Conservation (phyloP, 352 stramenopile species). For the Phytopythium delawarense region DNA sequence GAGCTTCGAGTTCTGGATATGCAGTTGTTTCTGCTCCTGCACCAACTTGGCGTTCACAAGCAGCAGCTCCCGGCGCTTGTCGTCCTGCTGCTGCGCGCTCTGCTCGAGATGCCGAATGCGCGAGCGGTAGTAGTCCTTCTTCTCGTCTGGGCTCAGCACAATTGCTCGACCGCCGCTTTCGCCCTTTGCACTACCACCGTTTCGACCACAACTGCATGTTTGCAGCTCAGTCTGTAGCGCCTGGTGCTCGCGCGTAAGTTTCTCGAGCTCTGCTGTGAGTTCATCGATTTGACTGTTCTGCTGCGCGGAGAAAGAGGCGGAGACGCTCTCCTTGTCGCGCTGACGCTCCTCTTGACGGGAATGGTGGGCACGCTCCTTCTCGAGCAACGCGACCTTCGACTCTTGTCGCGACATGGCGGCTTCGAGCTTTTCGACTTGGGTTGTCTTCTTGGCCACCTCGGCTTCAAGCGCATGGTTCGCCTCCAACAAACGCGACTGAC, state of each 20-base stretch:
- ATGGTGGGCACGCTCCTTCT: slow-evolving; percentile 43
- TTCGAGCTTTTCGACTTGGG: slow-evolving; percentile 23
- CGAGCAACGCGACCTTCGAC: slow-evolving; percentile 39
- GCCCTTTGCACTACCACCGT: neutral
- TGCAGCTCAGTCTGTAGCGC: slow-evolving; percentile 19
- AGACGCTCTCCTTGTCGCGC: slow-evolving; percentile 22
- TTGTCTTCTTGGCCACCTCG: slow-evolving; percentile 23
- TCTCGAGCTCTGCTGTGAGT: slow-evolving; percentile 40
- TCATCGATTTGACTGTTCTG: slow-evolving; percentile 38
- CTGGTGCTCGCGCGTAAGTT: slow-evolving; percentile 39
- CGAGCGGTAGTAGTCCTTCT: slow-evolving; percentile 34
- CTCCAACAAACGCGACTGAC: slow-evolving; percentile 36
- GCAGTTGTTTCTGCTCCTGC: slow-evolving; percentile 56
- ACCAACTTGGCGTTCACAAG: slow-evolving; percentile 64
- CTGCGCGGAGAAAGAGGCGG: slow-evolving; percentile 27
- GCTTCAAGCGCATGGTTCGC: slow-evolving; percentile 36
- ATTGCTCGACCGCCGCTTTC: neutral
- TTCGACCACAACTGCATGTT: slow-evolving; percentile 15
- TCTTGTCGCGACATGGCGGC: slow-evolving; percentile 30
- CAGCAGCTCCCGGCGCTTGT: slow-evolving; percentile 58
- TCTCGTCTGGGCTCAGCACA: slow-evolving; percentile 13
- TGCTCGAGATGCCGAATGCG: slow-evolving; percentile 51
- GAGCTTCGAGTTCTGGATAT: slow-evolving; percentile 28
- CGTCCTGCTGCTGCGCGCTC: slow-evolving; percentile 32
- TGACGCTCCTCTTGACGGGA: slow-evolving; percentile 30